These are phyloP conservation scores for Candida qinlingensis DNA, from an alignment of 805 yeast genomes.

Conservation along the genomic window DNA sequence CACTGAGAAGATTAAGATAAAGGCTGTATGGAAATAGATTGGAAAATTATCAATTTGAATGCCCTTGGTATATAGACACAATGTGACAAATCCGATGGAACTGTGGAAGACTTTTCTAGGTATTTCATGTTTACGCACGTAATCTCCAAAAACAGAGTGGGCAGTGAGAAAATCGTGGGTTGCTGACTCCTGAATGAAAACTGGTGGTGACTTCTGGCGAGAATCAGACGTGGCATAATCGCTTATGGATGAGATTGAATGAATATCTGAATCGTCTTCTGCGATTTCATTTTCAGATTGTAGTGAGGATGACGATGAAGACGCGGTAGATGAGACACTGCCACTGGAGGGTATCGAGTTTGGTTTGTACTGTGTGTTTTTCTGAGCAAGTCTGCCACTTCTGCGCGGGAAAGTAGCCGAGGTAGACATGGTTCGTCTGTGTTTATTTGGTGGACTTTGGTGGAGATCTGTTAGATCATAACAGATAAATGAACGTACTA, in stretches of 20 bases:
- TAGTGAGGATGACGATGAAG: slow-evolving; percentile 9
- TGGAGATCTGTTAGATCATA: too few relatives aligned
- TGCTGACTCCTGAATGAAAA: neutral
- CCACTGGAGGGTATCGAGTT: neutral
- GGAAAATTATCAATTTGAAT: slow-evolving; percentile 52
- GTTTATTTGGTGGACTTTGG: too few relatives aligned
- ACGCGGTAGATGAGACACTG: slow-evolving; percentile 4
- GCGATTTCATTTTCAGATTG: slow-evolving; percentile 10
- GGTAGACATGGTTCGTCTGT: neutral
- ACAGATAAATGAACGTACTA: too few relatives aligned
- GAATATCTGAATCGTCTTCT: slow-evolving; percentile 4
- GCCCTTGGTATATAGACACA: slow-evolving; percentile 66
- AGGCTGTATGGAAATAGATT: slow-evolving; percentile 49
- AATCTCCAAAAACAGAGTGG: slow-evolving; percentile 42
- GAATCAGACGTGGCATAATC: neutral
- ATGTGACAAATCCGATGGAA: slow-evolving; percentile 78
- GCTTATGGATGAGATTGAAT: slow-evolving; percentile 5
- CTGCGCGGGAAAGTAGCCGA: neutral
- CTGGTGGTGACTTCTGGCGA: neutral
- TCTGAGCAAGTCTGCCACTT: neutral
- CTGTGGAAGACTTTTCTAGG: slow-evolving; percentile 88
- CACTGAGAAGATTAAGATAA: slow-evolving; percentile 49
- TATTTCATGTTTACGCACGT: slow-evolving; percentile 75
- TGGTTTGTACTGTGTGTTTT: neutral
- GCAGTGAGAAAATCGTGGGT: slow-evolving; percentile 27